Base-by-base conservation (phyloP, 345 rosid species). In the Euphorbia pulcherrima region DNA sequence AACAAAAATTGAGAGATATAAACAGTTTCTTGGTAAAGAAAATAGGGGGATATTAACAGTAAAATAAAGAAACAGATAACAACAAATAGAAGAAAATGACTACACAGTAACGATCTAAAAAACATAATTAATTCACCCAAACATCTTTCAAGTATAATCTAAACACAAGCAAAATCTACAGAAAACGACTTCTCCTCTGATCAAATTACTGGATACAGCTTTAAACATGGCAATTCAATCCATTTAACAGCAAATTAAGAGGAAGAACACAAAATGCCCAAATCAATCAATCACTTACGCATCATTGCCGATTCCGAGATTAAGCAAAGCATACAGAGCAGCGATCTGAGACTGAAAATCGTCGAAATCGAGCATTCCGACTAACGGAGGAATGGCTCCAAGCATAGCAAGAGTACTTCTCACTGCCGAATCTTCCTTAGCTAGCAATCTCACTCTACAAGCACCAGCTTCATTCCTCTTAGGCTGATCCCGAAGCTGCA, bases 271-370 rank as follows among this genome's bases (percentile, higher is more conserved):
- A 33, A 33, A 33, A 16, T 26, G 41, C 13, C 27, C 5, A 41
- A 61, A 61, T 4, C 30, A 21, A 4, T 44, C 23, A 68, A 48
- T 53, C 23, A 84, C 97, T 87, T 62, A 91, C 99, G 51, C 77
- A 63, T 91, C 96, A 65, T 91, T 94, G 54, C 92, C 97, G 75
- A 91, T 91, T 48, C 92, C 96, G 21, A 94, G 90, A 81, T 94
- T 94, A 58, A 94, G 96, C 74, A 94, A 67, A 37, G 95, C 94
- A 44, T 94, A 94, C 40, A 94, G 91, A 4, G 97, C 78, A 41
- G 90, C 85, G 77, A 89, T 84, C 77, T 81, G 92, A 28, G 88
- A 67, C 26, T 84, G 85, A 27, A 60, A 70, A 18, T 82, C 78
- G 13, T 66, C 81, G 67, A 68, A 64, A 66, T 89, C 97, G 52